Evolutionary conservation across 106 monocot species (phyloP), one percentile per base, ranked within the genome.

Genomic region (Apostasia shenzhenica): DNA sequence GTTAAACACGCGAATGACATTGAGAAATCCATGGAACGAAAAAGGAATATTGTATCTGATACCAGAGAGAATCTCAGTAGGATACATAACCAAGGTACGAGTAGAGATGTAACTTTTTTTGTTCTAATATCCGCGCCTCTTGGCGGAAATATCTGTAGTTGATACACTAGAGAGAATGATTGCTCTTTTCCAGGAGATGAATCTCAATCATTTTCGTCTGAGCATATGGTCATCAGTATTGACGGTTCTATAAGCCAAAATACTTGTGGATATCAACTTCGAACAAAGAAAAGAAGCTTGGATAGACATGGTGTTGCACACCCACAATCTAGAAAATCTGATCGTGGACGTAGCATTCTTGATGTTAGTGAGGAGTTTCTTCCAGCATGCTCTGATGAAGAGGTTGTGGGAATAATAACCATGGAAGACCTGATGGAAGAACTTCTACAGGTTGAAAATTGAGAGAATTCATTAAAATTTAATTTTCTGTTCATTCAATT

Each of bases 381-480:
- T 70, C 90, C 99, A 93, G 83, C 74, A 88, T 77, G 83, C 59
- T 70, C 72, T 63, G 90, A 90, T 76, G 90, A 90, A 57, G 93
- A 88, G 77, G 99, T 87, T 40, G 79, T 99, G 64, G 99, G 99
- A 55, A 99, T 99, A 75, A 99, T 99, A 73, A 99, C 99, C 54
- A 99, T 99, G 99, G 99, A 99, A 81, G 93, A 99, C 76, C 85
- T 99, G 65, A 99, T 99, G 85, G 99, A 99, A 80, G 93, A 99
- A 81, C 68, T 99, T 61, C 78, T 99, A 68, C 99, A 99, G 93
- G 99, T 97, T 69, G 38, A 70, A n/a, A 55, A 72, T 75, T 2
- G 3, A 14, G 11, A 38, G 12, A 42, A 8, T 48, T 8, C 42
- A 61, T 2, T 2, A 63, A 8, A 14, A 11, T 45, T 63, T 12